phyloP scores from a whole-genome alignment of 441 rosid genomes.

The Adansonia grandidieri region DNA sequence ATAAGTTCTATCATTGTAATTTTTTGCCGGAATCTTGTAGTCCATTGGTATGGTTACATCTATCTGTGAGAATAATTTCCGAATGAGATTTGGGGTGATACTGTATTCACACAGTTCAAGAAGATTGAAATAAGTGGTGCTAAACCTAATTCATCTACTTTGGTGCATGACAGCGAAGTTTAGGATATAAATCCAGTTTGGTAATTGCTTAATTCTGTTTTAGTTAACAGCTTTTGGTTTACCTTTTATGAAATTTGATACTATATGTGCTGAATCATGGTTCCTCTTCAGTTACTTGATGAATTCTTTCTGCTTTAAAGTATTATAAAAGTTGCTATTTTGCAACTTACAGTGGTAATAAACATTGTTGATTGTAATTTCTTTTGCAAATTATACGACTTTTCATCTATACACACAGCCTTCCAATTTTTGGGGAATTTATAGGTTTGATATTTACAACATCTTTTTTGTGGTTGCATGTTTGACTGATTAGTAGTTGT shows the following conservation, averaged over 20 bases:
- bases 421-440: conserved; percentile 91
- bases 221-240: background rate
- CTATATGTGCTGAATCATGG: conserved; percentile 19
- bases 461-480: background rate
- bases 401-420: conserved; percentile 75
- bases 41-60: conserved; percentile 72
- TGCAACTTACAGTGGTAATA: conserved; percentile 25
- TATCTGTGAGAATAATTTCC: conserved; percentile 78
- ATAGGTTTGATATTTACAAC: conserved; percentile 35
- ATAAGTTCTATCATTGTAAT: conserved; percentile 7
- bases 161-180: conserved; percentile 46
- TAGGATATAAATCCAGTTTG: conserved; percentile 83
- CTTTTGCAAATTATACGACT: conserved; percentile 83
- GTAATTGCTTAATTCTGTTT: conserved; percentile 45
- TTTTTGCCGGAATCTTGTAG: conserved; percentile 57
- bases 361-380: conserved; percentile 24
- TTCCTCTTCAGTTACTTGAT: conserved; percentile 2
- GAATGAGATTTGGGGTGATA: conserved; percentile 91
- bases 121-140: conserved; percentile 64
- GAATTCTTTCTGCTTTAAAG: conserved; percentile 17
- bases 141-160: conserved; percentile 43
- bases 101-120: conserved; percentile 70
- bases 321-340: conserved; percentile 13
- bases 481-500: background rate
- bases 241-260: background rate